These are phyloP conservation scores for Aotearoamyces nothofagi DNA, from an alignment of 2,329 filamentous ascomycete species.

Conservation along the genomic window DNA sequence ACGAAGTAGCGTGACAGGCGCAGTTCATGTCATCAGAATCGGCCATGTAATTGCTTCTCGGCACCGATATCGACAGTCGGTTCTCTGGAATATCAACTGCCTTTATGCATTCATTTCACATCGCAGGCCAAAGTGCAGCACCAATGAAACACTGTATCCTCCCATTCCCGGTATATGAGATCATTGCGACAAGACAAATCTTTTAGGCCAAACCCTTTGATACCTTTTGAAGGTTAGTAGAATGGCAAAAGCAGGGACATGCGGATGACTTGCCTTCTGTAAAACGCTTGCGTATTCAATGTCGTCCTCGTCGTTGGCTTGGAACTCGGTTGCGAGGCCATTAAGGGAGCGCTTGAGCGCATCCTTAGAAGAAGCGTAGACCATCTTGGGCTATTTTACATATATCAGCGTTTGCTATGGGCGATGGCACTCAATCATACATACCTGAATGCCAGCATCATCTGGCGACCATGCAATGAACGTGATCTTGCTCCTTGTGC, in stretches of 20 bases:
- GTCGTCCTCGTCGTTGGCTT: slow-evolving; percentile 74
- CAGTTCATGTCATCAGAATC: too few species aligned
- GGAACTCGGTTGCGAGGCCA: slow-evolving; percentile 61
- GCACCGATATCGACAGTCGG: too few species aligned
- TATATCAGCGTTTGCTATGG: too few species aligned
- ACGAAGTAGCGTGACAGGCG: too few species aligned
- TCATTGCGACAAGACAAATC: not conserved
- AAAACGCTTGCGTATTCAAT: slow-evolving; percentile 64
- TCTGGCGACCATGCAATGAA: slow-evolving; percentile 73
- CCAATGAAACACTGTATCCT: slow-evolving; percentile 13
- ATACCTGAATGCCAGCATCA: slow-evolving; percentile 64
- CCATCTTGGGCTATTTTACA: slow-evolving; percentile 58
- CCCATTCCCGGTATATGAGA: slow-evolving; percentile 2
- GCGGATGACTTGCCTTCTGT: slow-evolving; percentile 47
- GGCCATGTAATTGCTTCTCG: too few species aligned
- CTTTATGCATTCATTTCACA: slow-evolving; percentile 12
- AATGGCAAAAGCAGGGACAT: too few species aligned
- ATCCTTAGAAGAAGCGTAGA: slow-evolving; percentile 81
- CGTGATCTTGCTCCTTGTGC: slow-evolving; percentile 63
- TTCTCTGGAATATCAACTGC: slow-evolving; percentile 4
- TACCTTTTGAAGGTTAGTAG: too few species aligned
- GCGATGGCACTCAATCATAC: too few species aligned
- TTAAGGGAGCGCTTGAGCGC: slow-evolving; percentile 67
- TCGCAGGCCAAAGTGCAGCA: slow-evolving; percentile 14
- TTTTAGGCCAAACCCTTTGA: slow-evolving; percentile 40